Evolutionary conservation across 768 basidiomycete species (phyloP).

Genomic region (Mycena polygramma): DNA sequence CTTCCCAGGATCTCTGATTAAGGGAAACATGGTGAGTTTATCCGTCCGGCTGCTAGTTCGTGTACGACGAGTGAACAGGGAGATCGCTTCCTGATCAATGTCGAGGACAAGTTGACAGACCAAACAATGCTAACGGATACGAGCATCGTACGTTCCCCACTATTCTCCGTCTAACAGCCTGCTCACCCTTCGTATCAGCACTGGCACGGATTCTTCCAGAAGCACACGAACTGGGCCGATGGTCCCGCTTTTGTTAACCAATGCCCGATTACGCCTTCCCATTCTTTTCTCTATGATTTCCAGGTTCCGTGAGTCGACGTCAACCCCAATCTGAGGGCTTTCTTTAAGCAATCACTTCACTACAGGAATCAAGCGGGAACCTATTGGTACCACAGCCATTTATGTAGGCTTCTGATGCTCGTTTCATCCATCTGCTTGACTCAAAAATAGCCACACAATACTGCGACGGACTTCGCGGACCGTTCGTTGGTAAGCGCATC

Average conservation of each 20-base stretch:
- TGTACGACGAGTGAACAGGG: constrained; percentile 34
- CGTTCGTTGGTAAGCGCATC: constrained; percentile 5
- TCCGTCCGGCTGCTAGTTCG: not conserved
- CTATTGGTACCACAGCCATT: constrained; percentile 28
- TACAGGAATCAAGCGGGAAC: constrained; percentile 16
- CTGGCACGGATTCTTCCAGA: constrained; percentile 46
- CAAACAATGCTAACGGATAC: constrained; percentile 52
- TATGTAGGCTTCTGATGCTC: not conserved
- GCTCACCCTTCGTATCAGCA: constrained; percentile 18
- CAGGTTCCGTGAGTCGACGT: not conserved
- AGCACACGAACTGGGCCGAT: constrained; percentile 41
- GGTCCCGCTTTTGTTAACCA: constrained; percentile 42
- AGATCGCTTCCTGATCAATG: constrained; percentile 49
- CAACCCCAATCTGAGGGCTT: too few species aligned
- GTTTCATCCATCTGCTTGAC: not conserved
- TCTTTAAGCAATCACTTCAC: not conserved
- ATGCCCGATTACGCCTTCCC: constrained; percentile 12
- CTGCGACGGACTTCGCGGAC: constrained; percentile 20
- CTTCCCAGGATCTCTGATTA: constrained; percentile 36
- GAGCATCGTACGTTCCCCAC: constrained; percentile 49
- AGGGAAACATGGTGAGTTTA: constrained; percentile 28
- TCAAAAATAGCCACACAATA: not conserved
- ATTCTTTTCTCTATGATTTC: constrained; percentile 25
- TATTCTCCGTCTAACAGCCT: not conserved
- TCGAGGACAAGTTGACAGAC: constrained; percentile 54